phyloP scores from a whole-genome alignment of 495 filamentous ascomycete genomes.

The Annulohypoxylon maeteangense region DNA sequence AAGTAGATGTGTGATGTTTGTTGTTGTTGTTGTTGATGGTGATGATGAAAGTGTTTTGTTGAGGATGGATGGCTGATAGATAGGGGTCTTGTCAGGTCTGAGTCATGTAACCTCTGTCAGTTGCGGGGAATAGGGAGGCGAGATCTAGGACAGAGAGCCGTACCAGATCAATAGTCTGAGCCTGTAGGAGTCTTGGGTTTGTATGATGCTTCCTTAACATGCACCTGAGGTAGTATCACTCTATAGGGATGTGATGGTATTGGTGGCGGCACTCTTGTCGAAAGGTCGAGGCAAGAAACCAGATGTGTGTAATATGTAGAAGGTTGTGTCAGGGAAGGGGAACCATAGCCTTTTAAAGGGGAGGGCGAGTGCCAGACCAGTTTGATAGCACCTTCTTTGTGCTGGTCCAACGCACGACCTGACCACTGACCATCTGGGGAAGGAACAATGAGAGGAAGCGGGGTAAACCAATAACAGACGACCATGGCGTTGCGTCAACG shows the following conservation, averaged over 20 bases:
- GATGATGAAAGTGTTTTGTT: constrained; percentile 4
- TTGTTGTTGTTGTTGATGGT: too few relatives aligned
- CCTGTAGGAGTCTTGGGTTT: neutral
- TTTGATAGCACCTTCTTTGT: constrained; percentile 16
- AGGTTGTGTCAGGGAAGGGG: neutral
- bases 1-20: neutral
- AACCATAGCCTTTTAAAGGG: constrained; percentile 30
- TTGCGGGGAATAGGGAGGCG: neutral
- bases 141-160: neutral
- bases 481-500: constrained; percentile 24
- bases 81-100: constrained; percentile 19
- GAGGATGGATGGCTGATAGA: constrained; percentile 29
- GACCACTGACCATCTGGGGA: constrained; percentile 20
- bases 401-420: constrained; percentile 5
- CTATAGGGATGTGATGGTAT: constrained; percentile 5
- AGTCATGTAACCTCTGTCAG: constrained; percentile 4
- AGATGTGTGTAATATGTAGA: constrained; percentile 6
- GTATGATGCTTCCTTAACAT: neutral
- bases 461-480: constrained; percentile 39
- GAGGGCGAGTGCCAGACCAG: neutral
- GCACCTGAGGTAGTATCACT: constrained; percentile 1
- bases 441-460: constrained; percentile 37
- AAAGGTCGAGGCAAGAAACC: constrained; percentile 4
- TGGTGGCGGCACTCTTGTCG: constrained; percentile 7
- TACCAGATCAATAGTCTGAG: constrained; percentile 21